phyloP scores from a whole-genome alignment of 2,329 filamentous ascomycete species.

The Ophiostoma montium region DNA sequence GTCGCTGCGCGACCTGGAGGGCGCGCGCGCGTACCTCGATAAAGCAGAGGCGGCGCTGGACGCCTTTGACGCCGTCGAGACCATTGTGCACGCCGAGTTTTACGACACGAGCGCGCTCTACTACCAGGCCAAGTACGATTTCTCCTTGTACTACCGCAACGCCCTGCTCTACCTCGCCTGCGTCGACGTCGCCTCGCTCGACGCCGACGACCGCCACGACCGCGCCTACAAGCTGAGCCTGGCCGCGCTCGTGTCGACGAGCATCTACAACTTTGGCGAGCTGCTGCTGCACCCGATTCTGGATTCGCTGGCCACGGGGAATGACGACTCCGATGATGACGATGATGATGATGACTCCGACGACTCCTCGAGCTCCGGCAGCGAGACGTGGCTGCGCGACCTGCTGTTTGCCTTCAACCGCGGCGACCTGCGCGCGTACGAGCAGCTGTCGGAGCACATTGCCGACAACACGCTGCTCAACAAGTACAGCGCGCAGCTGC shows the following conservation, averaged over 20 bases:
- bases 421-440: constrained; percentile 79
- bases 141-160: constrained; percentile 93
- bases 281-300: constrained; percentile 95
- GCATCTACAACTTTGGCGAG: constrained; percentile 99
- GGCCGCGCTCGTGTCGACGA: constrained; percentile 81
- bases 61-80: constrained; percentile 87
- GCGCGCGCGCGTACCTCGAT: constrained; percentile 74
- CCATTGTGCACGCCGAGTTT: constrained; percentile 87
- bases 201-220: constrained; percentile 58
- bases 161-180: constrained; percentile 95
- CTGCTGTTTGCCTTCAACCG: constrained; percentile 97
- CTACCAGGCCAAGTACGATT: constrained; percentile 87
- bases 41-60: constrained; percentile 79
- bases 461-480: constrained; percentile 65
- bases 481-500: constrained; percentile 69
- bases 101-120: constrained; percentile 92
- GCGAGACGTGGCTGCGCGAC: constrained; percentile 78
- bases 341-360: constrained; percentile 25
- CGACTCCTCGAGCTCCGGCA: constrained; percentile 29
- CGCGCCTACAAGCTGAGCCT: constrained; percentile 89
- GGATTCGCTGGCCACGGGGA: constrained; percentile 46
- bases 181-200: constrained; percentile 67
- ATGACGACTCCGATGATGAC: not conserved
- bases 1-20: constrained; percentile 63
- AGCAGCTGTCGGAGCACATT: constrained; percentile 69